Base-by-base conservation (phyloP, 345 rosid genomes). In the Camelina neglecta region DNA sequence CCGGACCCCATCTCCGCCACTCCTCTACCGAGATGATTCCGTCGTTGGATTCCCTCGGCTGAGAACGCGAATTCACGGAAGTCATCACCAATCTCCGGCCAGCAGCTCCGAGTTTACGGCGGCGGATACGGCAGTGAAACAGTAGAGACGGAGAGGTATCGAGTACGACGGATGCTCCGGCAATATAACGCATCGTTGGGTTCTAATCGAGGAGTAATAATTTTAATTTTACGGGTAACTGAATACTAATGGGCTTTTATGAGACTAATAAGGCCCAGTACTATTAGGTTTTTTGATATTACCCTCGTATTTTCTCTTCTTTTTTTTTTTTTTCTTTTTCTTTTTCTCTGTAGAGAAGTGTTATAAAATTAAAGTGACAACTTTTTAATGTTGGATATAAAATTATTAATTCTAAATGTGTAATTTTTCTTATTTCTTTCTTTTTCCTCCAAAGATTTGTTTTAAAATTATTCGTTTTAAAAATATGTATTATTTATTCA, bases 1-100 rank as follows among this genome's bases (percentile, higher is more conserved):
- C 79, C 23, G 87, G 35, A 11, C 97, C 96, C 98, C 93, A 93
- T 24, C 88, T 84, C 81, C 76, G 86, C 97, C 99, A 92, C 45
- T 93, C 97, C 75, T 84, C 80, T 76, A 78, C 74, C 7, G 93
- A 64, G 62, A 90, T 41, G 44, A 63, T 0, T 8, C 86, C 89
- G 41, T 70, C 84, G 2, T 59, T 65, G 4, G 69, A 45, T 58
- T 79, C 85, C 42, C 82, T 67, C 4, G 80, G 58, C 1, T 80
- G 74, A 45, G 86, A 82, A 48, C 81, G 84, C 6, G 87, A 75
- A 48, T 3, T 26, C 3, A 76, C 75, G 12, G 88, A 72, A 80
- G 29, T 81, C 81, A 70, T 72, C 4, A 72, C 9, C 26, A 78
- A 11, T 51, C 70, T 35, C 33, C 57, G 65, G 41, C 72, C 75